Conservation (phyloP, 2,329 filamentous ascomycete species). For the Arthrobotrys sphaeroides region DNA sequence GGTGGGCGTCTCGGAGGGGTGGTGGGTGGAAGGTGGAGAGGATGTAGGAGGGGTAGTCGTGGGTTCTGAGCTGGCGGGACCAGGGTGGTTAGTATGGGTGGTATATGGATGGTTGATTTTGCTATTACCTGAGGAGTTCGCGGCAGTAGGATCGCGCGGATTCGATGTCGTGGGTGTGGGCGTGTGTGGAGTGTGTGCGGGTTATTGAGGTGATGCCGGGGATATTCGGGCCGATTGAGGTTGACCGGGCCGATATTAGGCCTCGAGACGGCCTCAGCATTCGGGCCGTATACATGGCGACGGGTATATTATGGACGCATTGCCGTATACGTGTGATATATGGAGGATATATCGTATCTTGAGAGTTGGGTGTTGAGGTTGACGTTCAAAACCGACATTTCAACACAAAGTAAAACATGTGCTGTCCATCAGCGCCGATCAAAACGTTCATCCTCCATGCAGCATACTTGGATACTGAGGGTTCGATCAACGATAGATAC, state of each 20-base stretch:
- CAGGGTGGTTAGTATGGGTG: no score
- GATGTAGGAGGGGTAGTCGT: conserved; percentile 87
- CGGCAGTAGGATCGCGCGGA: conserved; percentile 31
- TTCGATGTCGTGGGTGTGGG: conserved; percentile 60
- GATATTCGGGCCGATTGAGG: conserved; percentile 6
- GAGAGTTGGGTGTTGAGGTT: conserved; percentile 4
- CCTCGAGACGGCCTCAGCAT: not conserved
- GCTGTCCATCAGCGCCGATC: not conserved
- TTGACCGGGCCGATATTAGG: no score
- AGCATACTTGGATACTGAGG: no score
- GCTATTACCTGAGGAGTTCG: conserved; percentile 43
- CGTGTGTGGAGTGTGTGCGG: conserved; percentile 51
- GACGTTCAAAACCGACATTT: conserved; percentile 13
- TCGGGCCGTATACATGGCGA: conserved; percentile 6
- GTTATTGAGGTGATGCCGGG: not conserved
- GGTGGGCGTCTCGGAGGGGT: conserved; percentile 80
- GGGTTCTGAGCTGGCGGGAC: conserved; percentile 68
- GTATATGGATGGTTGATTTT: no score
- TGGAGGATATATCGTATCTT: not conserved
- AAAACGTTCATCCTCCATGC: not conserved
- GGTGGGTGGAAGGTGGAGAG: conserved; percentile 84
- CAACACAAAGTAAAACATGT: conserved; percentile 38
- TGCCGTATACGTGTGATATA: not conserved
- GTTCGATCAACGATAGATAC: no score
- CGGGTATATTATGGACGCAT: no score